phyloP scores from a whole-genome alignment of 345 rosid species.

The Geranium rotundifolium region DNA sequence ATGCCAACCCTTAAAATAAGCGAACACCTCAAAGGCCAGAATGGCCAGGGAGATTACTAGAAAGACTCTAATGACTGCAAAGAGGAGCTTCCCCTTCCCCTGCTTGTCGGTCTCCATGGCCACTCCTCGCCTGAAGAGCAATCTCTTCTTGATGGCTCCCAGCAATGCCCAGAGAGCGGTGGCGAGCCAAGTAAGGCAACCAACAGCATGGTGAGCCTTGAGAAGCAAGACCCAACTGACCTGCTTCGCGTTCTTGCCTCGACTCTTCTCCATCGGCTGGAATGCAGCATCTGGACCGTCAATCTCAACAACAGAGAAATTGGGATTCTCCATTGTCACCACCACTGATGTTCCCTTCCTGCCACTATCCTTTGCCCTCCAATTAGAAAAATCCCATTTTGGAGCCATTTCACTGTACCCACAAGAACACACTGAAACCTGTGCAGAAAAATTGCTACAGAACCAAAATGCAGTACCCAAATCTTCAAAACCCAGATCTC shows the following conservation, averaged over 20 bases:
- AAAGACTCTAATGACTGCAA: slow-evolving; percentile 42
- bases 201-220: slow-evolving; percentile 80
- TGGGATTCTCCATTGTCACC: slow-evolving; percentile 82
- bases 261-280: slow-evolving; percentile 62
- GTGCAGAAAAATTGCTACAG: not conserved
- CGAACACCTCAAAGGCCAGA: slow-evolving; percentile 58
- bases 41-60: slow-evolving; percentile 34
- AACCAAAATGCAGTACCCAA: not conserved
- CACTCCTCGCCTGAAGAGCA: slow-evolving; percentile 51
- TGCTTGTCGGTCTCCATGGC: slow-evolving; percentile 41
- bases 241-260: slow-evolving; percentile 84
- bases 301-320: slow-evolving; percentile 73
- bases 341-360: slow-evolving; percentile 75
- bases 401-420: slow-evolving; percentile 42
- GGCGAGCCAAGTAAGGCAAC: slow-evolving; percentile 71
- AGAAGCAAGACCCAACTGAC: slow-evolving; percentile 90
- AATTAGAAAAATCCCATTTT: slow-evolving; percentile 50
- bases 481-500: slow-evolving; percentile 7
- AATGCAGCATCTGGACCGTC: slow-evolving; percentile 83
- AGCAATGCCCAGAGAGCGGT: slow-evolving; percentile 69
- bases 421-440: not conserved
- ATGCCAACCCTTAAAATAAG: slow-evolving; percentile 72
- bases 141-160: slow-evolving; percentile 58
- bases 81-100: slow-evolving; percentile 56
- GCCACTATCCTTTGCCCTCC: slow-evolving; percentile 53